These are phyloP conservation scores for Kwoniella heveanensis DNA, from an alignment of 768 basidiomycete genomes.

Conservation along the genomic window DNA sequence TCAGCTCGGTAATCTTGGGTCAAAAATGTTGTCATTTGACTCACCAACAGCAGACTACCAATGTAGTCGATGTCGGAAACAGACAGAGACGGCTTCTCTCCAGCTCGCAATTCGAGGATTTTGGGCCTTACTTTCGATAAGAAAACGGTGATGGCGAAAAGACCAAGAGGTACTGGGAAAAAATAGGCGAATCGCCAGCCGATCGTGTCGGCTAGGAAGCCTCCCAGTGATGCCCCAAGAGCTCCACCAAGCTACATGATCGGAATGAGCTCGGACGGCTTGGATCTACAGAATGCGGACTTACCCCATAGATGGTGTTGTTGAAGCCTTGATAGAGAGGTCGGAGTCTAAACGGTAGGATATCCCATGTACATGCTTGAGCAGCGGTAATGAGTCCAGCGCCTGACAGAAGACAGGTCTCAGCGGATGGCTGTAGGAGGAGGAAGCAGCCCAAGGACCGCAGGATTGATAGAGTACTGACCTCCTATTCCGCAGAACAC, in stretches of 20 bases:
- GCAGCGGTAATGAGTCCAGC: conserved; percentile 28
- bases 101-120: conserved; percentile 12
- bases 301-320: conserved; percentile 29
- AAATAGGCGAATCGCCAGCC: conserved; percentile 32
- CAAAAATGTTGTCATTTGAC: too few species aligned
- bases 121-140: conserved; percentile 22
- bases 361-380: conserved; percentile 32
- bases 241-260: conserved; percentile 21
- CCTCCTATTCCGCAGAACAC: conserved; percentile 30
- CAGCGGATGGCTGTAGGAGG: too few species aligned
- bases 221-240: conserved; percentile 28
- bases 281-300: conserved; percentile 1
- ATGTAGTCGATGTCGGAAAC: conserved; percentile 22
- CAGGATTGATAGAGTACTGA: conserved; percentile 8
- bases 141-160: conserved; percentile 27
- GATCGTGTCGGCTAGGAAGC: conserved; percentile 28
- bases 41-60: conserved; percentile 25
- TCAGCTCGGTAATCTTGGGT: too few species aligned
- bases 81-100: conserved; percentile 2
- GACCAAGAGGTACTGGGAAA: conserved; percentile 21
- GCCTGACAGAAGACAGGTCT: conserved; percentile 3
- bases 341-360: conserved; percentile 19
- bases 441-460: too few species aligned
- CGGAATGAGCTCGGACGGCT: not conserved
- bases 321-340: conserved; percentile 33